Evolutionary conservation across 306 rosid genomes (phyloP), one percentile per base, ranked within the genome.

Genomic region (Corylus heterophylla): DNA sequence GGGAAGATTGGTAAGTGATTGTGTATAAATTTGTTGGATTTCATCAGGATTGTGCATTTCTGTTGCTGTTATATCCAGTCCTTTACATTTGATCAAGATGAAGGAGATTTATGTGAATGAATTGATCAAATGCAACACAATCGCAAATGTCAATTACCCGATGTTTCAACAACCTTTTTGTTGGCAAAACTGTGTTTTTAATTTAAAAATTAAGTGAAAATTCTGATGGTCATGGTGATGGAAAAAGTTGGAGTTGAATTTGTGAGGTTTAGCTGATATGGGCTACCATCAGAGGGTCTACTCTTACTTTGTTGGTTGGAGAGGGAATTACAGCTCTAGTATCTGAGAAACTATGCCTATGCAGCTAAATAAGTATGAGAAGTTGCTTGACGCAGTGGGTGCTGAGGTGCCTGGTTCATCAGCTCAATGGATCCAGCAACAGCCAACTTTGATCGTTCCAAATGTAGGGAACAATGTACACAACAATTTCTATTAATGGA

Each of bases 301-400:
- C 20, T 77, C 54, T 72, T 74, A 51, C 45, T 6, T 76, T 44
- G 69, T 44, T 56, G 51, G 56, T 47, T 56, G 37, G 77, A 73
- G 74, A 78, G 61, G 85, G 39, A 82, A 29, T 73, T 88, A 79
- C 58, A 54, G 74, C 78, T 77, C 80, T 61, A 74, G 80, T 54
- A 69, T 63, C 68, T 69, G 74, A 72, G 73, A 47, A 73, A 76
- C 79, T 31, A 14, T 79, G 66, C 48, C 51, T 83, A 77, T 85
- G 92, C 86, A 87, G 70, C 84, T 76, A 70, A 82, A 85, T 75
- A 85, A 77, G 83, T 76, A 83, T 8, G 79, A 84, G 74, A 75
- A 76, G 52, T 72, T 86, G 81, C 58, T 82, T 64, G 85, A 80
- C 75, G 74, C 78, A 70, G 79, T 86, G 64, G 12, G 79, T 73